Evolutionary conservation across 2,329 filamentous ascomycete genomes (phyloP), one percentile per base, ranked within the genome.

Genomic region (Exophiala sp.): DNA sequence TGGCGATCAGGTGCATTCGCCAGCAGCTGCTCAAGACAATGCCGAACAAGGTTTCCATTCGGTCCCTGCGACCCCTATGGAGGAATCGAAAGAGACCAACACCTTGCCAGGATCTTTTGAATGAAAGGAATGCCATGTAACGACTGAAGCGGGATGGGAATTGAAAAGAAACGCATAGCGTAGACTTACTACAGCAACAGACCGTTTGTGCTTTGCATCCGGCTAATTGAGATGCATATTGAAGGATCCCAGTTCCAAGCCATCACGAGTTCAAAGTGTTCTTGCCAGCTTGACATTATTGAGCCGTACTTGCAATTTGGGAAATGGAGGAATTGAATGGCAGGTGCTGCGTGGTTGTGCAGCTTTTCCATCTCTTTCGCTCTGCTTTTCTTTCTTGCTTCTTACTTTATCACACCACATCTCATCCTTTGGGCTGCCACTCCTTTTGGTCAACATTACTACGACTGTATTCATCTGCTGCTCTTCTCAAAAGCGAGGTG

Each of bases 61-160:
- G 9, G 48, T 61, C 18, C 60, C 60, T 7, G 56, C 44, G 21
- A 62, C 60, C 14, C 60, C 60, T 11, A 57, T 32, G 42, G 60
- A 62, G 9, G 50, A 58, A 40, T 14, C 33, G 10, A 59, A 56
- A 36, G 51, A 52, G n/a, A 44, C 49, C n/a, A 56, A 55, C 42
- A 52, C 48, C 42, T 49, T 57, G 41, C 52, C 50, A 16, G 52
- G 50, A 32, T 51, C 55, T 36, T 58, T 58, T 39, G 47, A 55
- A 34, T 55, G 39, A 48, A 12, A 18, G 45, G 18, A n/a, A 29
- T 29, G 24, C 24, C 24, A 29, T 16, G 29, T 29, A 21, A 29
- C 29, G 43, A 33, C 29, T 46, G 43, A 12, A 46, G 35, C 35
- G 35, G 11, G 11, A 38, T 38, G 11, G 11, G 35, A 38, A 38